Conservation (phyloP, 1,284 basidiomycete species). For the Naganishia cerealis region DNA sequence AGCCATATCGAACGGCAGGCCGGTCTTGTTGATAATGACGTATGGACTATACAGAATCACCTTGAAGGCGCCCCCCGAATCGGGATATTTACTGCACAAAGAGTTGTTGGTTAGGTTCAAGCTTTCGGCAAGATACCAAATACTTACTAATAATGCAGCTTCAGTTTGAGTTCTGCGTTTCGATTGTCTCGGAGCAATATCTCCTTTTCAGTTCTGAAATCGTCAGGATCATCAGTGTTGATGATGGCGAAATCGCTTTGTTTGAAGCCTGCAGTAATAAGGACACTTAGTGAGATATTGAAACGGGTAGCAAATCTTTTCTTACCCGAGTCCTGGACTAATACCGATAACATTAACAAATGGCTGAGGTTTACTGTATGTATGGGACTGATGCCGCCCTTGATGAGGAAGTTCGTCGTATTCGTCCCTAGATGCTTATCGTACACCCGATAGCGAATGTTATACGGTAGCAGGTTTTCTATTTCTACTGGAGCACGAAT, state of each 20-base stretch:
- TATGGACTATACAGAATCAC: constrained; percentile 95
- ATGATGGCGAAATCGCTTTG: constrained; percentile 98
- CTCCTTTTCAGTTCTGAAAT: constrained; percentile 77
- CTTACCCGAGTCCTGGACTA: constrained; percentile 83
- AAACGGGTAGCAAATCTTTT: constrained; percentile 5
- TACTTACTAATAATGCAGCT: constrained; percentile 81
- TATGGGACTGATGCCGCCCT: constrained; percentile 93
- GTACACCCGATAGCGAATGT: constrained; percentile 92
- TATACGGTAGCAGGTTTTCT: constrained; percentile 94
- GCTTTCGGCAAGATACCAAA: constrained; percentile 18
- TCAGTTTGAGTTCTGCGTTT: constrained; percentile 77
- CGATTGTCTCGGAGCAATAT: constrained; percentile 73
- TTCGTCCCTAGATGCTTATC: constrained; percentile 90
- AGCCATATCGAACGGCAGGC: constrained; percentile 75
- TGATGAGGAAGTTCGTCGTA: constrained; percentile 80
- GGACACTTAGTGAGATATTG: background rate
- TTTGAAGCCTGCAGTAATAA: constrained; percentile 67
- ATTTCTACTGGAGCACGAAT: constrained; percentile 94
- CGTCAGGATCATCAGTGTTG: constrained; percentile 87
- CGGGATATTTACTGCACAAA: constrained; percentile 68
- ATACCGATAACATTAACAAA: constrained; percentile 85
- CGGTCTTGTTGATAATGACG: constrained; percentile 90
- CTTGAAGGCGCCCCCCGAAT: constrained; percentile 96
- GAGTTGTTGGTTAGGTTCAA: background rate
- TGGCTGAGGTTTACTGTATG: constrained; percentile 96